phyloP scores from a whole-genome alignment of 2,329 filamentous ascomycete genomes.

The Xylaria sp. region DNA sequence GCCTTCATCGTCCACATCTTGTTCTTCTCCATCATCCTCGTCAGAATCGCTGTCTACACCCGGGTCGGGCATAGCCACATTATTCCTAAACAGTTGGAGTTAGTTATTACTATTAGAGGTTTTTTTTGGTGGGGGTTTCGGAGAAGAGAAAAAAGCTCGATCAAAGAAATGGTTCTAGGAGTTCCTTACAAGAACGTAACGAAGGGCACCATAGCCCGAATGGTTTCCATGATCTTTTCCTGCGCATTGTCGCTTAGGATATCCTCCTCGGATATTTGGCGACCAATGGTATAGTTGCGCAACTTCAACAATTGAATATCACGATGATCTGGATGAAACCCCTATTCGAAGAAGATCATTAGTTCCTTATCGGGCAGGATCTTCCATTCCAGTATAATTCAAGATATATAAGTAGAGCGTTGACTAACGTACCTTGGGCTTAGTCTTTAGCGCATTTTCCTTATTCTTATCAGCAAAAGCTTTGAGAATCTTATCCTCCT shows the following conservation, averaged over 20 bases:
- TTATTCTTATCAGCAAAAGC: conserved; percentile 78
- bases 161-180: too few species aligned
- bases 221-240: conserved; percentile 70
- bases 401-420: conserved; percentile 15
- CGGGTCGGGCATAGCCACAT: conserved; percentile 77
- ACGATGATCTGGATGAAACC: conserved; percentile 76
- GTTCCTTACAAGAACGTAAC: conserved; percentile 48
- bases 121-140: background rate
- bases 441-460: conserved; percentile 81
- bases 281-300: conserved; percentile 79
- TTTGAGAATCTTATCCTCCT: conserved; percentile 65
- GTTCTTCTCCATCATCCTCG: conserved; percentile 37
- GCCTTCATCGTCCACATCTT: conserved; percentile 29
- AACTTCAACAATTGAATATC: conserved; percentile 85
- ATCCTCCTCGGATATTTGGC: conserved; percentile 71
- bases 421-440: conserved; percentile 74
- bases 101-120: background rate
- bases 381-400: background rate
- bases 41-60: conserved; percentile 56
- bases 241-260: conserved; percentile 71
- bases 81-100: conserved; percentile 68
- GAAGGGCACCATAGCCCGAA: conserved; percentile 79
- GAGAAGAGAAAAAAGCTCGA: background rate
- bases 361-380: background rate
- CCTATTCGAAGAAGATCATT: conserved; percentile 58